Percentiles rank a stretch among this genome's conserved stretches.
Evolutionary conservation across 306 rosid genomes (phyloP).

Genomic region (Morella rubra): DNA sequence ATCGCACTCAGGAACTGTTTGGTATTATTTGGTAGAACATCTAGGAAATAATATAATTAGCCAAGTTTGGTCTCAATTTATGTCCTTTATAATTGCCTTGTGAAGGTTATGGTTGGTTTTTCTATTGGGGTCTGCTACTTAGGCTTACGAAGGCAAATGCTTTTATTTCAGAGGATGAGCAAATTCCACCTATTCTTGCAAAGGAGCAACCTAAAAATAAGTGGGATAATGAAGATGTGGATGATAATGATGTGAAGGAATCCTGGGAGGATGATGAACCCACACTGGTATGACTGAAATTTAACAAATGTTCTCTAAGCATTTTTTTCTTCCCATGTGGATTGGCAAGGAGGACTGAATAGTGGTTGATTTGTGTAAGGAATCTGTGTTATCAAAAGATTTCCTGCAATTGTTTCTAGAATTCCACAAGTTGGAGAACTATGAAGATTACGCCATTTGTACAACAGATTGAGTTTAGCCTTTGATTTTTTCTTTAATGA

Average conservation of each 20-base stretch:
- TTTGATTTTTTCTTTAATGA: background rate
- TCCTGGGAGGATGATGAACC: slow-evolving; percentile 98
- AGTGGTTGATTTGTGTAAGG: background rate
- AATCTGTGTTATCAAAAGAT: background rate
- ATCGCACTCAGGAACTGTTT: background rate
- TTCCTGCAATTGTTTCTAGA: too few species aligned
- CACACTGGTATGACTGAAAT: slow-evolving; percentile 50
- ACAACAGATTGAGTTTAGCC: background rate
- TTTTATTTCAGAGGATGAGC: slow-evolving; percentile 59
- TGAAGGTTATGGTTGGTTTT: slow-evolving; percentile 12
- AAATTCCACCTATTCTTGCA: slow-evolving; percentile 32
- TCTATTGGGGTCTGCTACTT: slow-evolving; percentile 6
- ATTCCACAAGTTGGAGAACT: background rate
- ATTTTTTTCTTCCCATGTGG: background rate
- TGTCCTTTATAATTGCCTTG: background rate
- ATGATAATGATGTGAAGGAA: slow-evolving; percentile 80
- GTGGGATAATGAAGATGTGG: slow-evolving; percentile 94
- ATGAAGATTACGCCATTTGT: background rate
- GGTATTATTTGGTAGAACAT: background rate
- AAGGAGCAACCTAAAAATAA: slow-evolving; percentile 51
- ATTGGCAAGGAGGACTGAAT: background rate
- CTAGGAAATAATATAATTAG: background rate
- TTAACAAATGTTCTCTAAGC: background rate
- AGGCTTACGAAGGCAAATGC: slow-evolving; percentile 12
- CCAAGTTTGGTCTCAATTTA: background rate